Percentiles rank a stretch among this genome's conserved stretches.
These are phyloP conservation scores for Fraxinus velutina DNA, from an alignment of 305 asterid species.

Conservation along the genomic window DNA sequence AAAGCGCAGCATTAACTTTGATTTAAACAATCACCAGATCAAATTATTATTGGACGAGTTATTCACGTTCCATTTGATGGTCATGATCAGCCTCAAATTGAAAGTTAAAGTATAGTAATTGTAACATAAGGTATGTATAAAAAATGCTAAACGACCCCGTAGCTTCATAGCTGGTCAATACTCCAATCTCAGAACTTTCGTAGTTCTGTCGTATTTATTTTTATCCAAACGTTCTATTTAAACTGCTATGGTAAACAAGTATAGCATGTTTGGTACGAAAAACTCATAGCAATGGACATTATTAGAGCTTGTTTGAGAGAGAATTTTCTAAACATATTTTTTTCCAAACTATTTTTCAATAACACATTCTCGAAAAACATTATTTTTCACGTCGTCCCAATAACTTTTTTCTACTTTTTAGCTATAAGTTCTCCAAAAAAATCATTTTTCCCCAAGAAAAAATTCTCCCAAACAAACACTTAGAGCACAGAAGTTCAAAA, in stretches of 20 bases:
- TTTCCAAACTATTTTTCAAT: neutral
- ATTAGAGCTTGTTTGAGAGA: neutral
- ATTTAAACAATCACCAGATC: neutral
- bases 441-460: too few relatives aligned
- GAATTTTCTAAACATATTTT: neutral
- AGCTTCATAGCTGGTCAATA: neutral
- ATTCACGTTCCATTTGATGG: neutral
- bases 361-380: neutral
- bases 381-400: neutral
- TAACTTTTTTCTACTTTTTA: too few relatives aligned
- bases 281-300: neutral
- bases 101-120: neutral
- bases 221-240: neutral
- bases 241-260: neutral
- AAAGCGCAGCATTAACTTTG: neutral
- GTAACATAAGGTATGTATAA: neutral
- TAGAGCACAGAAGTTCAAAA: too few relatives aligned
- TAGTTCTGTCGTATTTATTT: neutral
- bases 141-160: neutral
- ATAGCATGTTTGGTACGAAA: neutral
- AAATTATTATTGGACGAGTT: neutral
- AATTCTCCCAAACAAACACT: too few relatives aligned
- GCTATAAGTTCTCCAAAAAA: too few relatives aligned
- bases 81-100: neutral
- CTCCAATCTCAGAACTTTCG: neutral